phyloP scores from a whole-genome alignment of 164 flowering plant genomes.

The Vitis riparia region DNA sequence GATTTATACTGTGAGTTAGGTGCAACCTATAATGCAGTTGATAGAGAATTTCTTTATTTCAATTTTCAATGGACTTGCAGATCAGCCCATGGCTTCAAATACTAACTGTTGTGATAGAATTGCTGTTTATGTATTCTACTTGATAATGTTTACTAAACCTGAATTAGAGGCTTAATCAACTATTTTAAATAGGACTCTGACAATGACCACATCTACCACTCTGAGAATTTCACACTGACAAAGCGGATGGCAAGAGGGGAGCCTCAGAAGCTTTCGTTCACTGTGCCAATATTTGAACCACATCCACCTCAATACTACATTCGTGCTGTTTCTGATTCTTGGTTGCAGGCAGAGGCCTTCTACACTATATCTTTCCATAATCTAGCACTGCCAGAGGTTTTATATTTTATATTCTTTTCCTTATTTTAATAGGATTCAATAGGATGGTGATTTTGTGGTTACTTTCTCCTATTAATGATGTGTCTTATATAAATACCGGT shows the following conservation, averaged over 20 bases:
- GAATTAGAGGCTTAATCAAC: slow-evolving; percentile 1
- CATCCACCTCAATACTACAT: slow-evolving; percentile 98
- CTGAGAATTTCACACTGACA: slow-evolving; percentile 85
- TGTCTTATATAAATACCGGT: slow-evolving; percentile 14
- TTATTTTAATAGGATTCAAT: not conserved
- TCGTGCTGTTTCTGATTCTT: slow-evolving; percentile 95
- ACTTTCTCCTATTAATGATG: not conserved
- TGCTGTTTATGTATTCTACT: not conserved
- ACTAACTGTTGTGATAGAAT: not conserved
- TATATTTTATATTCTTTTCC: not conserved
- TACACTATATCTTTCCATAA: slow-evolving; percentile 84
- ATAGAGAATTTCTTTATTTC: no score
- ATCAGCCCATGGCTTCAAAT: not conserved
- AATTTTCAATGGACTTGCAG: not conserved
- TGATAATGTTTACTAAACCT: not conserved
- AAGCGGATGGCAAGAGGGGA: slow-evolving; percentile 85
- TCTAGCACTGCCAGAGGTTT: slow-evolving; percentile 91
- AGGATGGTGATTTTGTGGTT: not conserved
- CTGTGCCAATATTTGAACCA: slow-evolving; percentile 97
- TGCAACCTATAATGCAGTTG: no score
- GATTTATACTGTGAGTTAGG: no score
- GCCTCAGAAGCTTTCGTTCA: slow-evolving; percentile 87
- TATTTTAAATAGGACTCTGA: slow-evolving; percentile 72
- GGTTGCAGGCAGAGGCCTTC: slow-evolving; percentile 86
- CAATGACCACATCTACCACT: slow-evolving; percentile 95